Conservation (phyloP, 805 yeast genomes). For the Yarrowia phangngaensis region DNA sequence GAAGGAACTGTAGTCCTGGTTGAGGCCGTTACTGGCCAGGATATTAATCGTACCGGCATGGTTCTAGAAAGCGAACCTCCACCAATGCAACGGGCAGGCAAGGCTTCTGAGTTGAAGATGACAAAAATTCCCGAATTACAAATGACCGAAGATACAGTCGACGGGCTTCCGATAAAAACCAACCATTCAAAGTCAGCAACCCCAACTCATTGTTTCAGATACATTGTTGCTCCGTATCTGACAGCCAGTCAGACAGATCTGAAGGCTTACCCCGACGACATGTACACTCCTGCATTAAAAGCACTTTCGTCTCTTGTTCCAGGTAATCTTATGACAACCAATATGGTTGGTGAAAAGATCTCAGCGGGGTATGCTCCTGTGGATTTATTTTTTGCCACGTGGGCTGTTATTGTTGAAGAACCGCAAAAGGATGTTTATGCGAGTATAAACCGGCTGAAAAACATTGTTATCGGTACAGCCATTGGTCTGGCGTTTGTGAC, state of each 20-base stretch:
- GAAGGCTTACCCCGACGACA: conserved; percentile 30
- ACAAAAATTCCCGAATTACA: neutral
- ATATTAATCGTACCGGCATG: conserved; percentile 30
- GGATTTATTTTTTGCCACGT: conserved; percentile 45
- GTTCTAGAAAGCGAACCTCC: neutral
- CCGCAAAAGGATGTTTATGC: conserved; percentile 52
- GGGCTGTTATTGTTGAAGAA: conserved; percentile 78
- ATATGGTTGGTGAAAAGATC: conserved; percentile 43
- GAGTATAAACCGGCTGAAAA: conserved; percentile 59
- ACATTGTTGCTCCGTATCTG: conserved; percentile 34
- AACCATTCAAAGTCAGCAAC: neutral
- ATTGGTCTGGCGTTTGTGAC: conserved; percentile 72
- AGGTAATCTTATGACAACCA: conserved; percentile 10
- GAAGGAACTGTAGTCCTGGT: conserved; percentile 32
- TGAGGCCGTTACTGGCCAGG: conserved; percentile 29
- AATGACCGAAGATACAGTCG: no score
- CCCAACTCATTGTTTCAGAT: conserved; percentile 26
- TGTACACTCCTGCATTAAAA: conserved; percentile 37
- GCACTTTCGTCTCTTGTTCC: conserved; percentile 36
- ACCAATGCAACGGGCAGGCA: neutral
- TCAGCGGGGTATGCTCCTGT: conserved; percentile 58
- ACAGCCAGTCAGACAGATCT: conserved; percentile 34
- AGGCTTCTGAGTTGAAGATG: neutral
- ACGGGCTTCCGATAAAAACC: no score
- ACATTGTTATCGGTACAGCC: conserved; percentile 72